phyloP scores from a whole-genome alignment of 2,329 filamentous ascomycete species.

The Phaeosphaeriaceae sp. region DNA sequence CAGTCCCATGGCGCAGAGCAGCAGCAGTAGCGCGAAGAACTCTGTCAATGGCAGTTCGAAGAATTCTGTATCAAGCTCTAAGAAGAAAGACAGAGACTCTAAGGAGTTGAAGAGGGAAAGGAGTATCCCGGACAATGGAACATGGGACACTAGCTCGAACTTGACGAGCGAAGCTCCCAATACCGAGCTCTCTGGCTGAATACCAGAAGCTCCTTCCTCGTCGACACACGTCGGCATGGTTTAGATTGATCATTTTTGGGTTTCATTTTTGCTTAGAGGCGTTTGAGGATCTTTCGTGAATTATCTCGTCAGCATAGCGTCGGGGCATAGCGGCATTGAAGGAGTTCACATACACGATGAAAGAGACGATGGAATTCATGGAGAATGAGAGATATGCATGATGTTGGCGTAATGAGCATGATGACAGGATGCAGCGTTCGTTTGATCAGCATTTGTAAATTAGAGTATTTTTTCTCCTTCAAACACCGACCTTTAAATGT shows the following conservation, averaged over 20 bases:
- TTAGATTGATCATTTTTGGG: conserved; percentile 5
- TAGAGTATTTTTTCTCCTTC: conserved; percentile 1
- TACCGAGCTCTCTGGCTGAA: conserved; percentile 18
- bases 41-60: conserved; percentile 18
- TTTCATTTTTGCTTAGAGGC: not conserved
- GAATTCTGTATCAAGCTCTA: conserved; percentile 24
- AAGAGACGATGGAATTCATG: conserved; percentile 13
- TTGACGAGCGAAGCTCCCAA: conserved; percentile 24
- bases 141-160: conserved; percentile 35
- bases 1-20: conserved; percentile 29
- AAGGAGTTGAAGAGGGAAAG: conserved; percentile 20
- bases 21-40: conserved; percentile 21
- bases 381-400: conserved; percentile 4
- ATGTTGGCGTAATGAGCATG: conserved; percentile 1
- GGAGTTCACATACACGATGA: conserved; percentile 11
- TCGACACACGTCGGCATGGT: conserved; percentile 6
- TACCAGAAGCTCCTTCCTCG: conserved; percentile 2
- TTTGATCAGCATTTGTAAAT: not conserved
- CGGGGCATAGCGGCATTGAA: conserved; percentile 5
- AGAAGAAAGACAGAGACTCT: conserved; percentile 19
- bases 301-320: conserved; percentile 7
- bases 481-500: not conserved
- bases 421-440: not conserved
- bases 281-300: not conserved
- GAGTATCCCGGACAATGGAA: conserved; percentile 30